These are phyloP conservation scores for Podospora pseudopauciseta DNA, from an alignment of 495 filamentous ascomycete species.

Conservation along the genomic window DNA sequence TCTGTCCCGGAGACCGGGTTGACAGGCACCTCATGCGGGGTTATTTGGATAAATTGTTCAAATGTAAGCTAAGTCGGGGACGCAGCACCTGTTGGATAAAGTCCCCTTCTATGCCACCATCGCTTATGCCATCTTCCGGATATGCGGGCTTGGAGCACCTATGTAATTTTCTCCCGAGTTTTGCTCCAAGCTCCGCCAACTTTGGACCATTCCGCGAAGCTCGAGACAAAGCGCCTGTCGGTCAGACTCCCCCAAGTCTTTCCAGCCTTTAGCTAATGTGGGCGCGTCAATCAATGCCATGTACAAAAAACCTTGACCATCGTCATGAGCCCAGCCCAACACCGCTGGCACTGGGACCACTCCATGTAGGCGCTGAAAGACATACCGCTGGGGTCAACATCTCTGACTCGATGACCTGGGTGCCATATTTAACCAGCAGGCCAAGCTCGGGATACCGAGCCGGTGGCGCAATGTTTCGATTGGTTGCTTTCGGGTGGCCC, in stretches of 20 bases:
- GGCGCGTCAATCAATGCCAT: conserved; percentile 27
- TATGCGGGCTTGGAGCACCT: background rate
- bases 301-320: conserved; percentile 28
- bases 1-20: background rate
- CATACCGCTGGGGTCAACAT: conserved; percentile 1
- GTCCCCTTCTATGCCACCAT: background rate
- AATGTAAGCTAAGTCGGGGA: too few relatives aligned
- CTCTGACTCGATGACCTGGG: background rate
- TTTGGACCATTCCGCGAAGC: conserved; percentile 26
- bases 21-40: background rate
- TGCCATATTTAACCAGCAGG: conserved; percentile 8
- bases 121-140: background rate
- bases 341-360: conserved; percentile 9
- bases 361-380: background rate
- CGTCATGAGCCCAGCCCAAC: conserved; percentile 17
- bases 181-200: conserved; percentile 34
- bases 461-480: conserved; percentile 5
- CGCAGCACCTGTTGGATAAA: too few relatives aligned
- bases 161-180: conserved; percentile 4
- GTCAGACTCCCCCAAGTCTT: conserved; percentile 15
- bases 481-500: background rate
- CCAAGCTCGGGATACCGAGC: background rate
- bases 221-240: conserved; percentile 28
- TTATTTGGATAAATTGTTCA: background rate
- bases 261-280: conserved; percentile 31